These are phyloP conservation scores for Phialophora tarda DNA, from an alignment of 2,329 filamentous ascomycete species.

Conservation along the genomic window DNA sequence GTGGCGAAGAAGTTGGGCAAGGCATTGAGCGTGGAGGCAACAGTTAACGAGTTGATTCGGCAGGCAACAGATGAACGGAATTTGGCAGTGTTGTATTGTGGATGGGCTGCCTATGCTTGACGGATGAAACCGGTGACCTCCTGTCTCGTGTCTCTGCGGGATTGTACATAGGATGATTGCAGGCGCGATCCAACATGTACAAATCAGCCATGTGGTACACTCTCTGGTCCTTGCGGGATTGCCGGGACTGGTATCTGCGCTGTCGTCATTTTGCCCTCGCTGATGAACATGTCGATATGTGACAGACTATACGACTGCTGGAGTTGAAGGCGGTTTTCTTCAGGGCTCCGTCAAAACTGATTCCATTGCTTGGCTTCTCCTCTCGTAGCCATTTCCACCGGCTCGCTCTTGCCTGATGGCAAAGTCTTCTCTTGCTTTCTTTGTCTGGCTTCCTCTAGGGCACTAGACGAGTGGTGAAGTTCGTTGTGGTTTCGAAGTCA, in stretches of 20 bases:
- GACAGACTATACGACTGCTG: neutral
- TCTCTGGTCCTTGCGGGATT: neutral
- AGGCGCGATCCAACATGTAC: neutral
- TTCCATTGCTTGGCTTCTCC: neutral
- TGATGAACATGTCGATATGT: neutral
- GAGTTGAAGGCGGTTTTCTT: neutral
- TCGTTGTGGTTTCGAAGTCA: neutral
- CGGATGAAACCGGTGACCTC: neutral
- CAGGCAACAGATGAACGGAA: slow-evolving; percentile 93
- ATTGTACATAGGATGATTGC: neutral
- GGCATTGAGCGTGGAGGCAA: slow-evolving; percentile 89
- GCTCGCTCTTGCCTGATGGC: too few relatives aligned
- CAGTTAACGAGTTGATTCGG: slow-evolving; percentile 95
- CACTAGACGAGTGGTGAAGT: neutral
- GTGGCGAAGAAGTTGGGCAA: slow-evolving; percentile 96
- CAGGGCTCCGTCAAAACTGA: neutral
- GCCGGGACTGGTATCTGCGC: neutral
- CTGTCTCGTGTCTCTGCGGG: neutral
- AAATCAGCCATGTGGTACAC: neutral
- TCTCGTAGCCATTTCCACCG: neutral
- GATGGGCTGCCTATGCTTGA: slow-evolving; percentile 59
- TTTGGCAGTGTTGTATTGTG: slow-evolving; percentile 85
- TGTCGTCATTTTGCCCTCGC: neutral
- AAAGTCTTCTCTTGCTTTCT: neutral
- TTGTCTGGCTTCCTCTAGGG: neutral